Conservation (phyloP, 2,329 filamentous ascomycete species). For the Nothomitra cinnamomea region DNA sequence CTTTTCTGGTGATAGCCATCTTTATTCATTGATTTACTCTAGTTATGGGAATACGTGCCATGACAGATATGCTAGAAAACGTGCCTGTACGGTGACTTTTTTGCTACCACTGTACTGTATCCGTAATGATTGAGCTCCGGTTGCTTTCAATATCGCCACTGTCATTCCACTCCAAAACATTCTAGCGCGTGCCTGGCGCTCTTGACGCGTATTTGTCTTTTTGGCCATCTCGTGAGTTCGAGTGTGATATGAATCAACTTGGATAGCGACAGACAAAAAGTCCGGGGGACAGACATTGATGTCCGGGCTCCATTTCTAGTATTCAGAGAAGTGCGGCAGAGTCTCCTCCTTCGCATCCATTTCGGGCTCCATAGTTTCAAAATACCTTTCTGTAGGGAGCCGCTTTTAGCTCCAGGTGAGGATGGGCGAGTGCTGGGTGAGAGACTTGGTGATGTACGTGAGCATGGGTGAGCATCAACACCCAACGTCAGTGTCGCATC, state of each 20-base stretch:
- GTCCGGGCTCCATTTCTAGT: no score
- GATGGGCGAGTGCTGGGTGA: no score
- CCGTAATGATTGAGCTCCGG: no score
- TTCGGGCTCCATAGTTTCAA: not conserved
- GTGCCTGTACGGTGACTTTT: not conserved
- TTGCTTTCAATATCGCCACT: no score
- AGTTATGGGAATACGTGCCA: not conserved
- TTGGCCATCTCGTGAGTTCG: no score
- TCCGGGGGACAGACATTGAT: no score
- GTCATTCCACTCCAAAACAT: no score
- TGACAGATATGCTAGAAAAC: not conserved
- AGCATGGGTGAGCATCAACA: not conserved
- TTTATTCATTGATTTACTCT: not conserved
- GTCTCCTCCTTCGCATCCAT: not conserved
- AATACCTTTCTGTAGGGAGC: not conserved
- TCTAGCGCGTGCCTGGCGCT: no score
- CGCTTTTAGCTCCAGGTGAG: not conserved
- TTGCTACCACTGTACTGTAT: not conserved
- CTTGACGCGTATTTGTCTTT: no score
- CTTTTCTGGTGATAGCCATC: not conserved
- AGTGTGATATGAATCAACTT: no score
- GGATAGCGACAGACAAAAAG: no score
- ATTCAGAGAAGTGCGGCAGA: not conserved
- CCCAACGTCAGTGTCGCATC: no score
- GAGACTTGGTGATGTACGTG: not conserved